Conservation (phyloP, 495 filamentous ascomycete genomes). For the Hyaloscypha variabilis region DNA sequence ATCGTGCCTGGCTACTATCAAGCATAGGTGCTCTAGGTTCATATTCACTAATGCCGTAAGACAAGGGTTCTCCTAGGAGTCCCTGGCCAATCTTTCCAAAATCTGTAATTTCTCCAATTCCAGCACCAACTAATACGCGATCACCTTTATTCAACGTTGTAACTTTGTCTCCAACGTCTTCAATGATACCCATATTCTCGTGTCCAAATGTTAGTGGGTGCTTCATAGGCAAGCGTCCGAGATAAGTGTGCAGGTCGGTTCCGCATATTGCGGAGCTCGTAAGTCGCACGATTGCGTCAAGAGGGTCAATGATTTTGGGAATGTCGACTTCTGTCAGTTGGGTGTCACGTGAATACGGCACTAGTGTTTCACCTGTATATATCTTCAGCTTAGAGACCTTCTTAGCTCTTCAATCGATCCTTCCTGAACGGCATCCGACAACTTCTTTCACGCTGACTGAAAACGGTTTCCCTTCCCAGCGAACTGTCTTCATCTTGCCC, state of each 20-base stretch:
- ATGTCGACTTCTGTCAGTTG: too few species aligned
- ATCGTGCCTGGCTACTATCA: conserved; percentile 38
- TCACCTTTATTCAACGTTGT: conserved; percentile 37
- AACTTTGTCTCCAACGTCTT: conserved; percentile 37
- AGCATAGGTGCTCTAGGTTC: conserved; percentile 56
- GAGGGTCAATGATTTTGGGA: conserved; percentile 29
- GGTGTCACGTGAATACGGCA: too few species aligned
- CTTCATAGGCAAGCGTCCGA: conserved; percentile 30
- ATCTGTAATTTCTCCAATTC: conserved; percentile 52
- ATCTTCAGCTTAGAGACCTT: too few species aligned
- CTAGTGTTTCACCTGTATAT: too few species aligned
- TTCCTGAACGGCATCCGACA: too few species aligned
- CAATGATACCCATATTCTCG: conserved; percentile 44
- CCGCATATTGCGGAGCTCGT: conserved; percentile 42
- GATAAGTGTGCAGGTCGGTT: conserved; percentile 35
- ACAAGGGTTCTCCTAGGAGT: conserved; percentile 52
- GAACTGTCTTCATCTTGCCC: conserved; percentile 21
- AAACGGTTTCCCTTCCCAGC: conserved; percentile 9
- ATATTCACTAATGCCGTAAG: conserved; percentile 72
- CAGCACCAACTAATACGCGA: conserved; percentile 37
- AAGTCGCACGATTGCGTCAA: conserved; percentile 40
- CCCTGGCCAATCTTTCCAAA: conserved; percentile 61
- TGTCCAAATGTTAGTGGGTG: conserved; percentile 37
- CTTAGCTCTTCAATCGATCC: too few species aligned
- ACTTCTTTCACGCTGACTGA: conserved; percentile 21